phyloP scores from a whole-genome alignment of 352 stramenopile genomes.

The Pythium oligandrum region DNA sequence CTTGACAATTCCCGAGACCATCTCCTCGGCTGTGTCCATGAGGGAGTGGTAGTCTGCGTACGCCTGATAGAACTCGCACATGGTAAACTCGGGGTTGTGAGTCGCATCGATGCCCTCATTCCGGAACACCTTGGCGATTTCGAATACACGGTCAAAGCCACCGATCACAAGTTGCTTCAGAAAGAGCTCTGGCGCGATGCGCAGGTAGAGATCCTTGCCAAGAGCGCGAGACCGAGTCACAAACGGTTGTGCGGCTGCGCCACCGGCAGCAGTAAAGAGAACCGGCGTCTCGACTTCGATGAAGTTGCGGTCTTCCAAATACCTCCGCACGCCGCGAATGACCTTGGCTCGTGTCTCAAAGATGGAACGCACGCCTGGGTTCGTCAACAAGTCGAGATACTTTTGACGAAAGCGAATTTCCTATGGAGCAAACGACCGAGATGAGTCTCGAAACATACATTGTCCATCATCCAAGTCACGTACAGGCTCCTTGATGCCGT shows the following conservation, averaged over 20 bases:
- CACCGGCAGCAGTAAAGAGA: constrained; percentile 97
- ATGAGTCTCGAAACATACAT: neutral
- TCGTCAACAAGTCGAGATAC: constrained; percentile 98
- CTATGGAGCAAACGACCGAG: constrained; percentile 36
- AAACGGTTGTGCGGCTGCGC: constrained; percentile 97
- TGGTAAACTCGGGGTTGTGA: constrained; percentile 99
- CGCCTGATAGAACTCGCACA: constrained; percentile 98
- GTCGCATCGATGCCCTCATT: constrained; percentile 98
- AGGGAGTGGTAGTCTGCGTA: constrained; percentile 99
- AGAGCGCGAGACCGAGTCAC: constrained; percentile 97
- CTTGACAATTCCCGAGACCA: constrained; percentile 95
- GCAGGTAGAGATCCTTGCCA: constrained; percentile 94
- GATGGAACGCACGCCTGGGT: constrained; percentile 88
- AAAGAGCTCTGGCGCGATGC: constrained; percentile 97
- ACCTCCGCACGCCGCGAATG: constrained; percentile 50
- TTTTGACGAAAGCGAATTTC: constrained; percentile 98
- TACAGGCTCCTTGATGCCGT: constrained; percentile 90
- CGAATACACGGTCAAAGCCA: constrained; percentile 97
- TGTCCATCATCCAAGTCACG: constrained; percentile 1
- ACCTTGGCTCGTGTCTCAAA: constrained; percentile 92
- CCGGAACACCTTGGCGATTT: constrained; percentile 98
- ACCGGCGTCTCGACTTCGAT: constrained; percentile 97
- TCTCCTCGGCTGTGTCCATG: constrained; percentile 97
- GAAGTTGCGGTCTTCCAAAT: constrained; percentile 70
- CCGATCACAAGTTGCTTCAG: constrained; percentile 95